Evolutionary conservation across 129 eudicot genomes (phyloP), one percentile per base, ranked within the genome.

Genomic region (Flaveria sonorensis): DNA sequence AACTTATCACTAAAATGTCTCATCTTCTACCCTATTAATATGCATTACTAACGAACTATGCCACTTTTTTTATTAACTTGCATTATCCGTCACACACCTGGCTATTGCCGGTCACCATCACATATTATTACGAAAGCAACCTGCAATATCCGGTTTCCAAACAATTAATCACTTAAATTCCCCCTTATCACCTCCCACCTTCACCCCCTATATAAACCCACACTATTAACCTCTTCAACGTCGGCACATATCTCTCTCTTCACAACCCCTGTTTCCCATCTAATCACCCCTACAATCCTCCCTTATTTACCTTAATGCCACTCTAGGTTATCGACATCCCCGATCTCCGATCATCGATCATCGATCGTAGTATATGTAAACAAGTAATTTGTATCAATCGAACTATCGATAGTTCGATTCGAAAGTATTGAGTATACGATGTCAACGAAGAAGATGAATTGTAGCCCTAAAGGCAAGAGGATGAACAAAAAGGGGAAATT

Each of bases 401-500:
- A 39, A 77, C 40, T 30, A 30, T 30, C 4, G 36, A 4, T 3
- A 28, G 39, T 4, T 32, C 39, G 39, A 32, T 36, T 5, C 40
- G 40, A 6, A 6, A 36, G 39, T 4, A 36, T 36, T 5, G 21
- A 6, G 19, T 40, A n/a, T 39, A n/a, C 51, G 66, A 91, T 92
- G 91, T 84, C 96, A 45, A 74, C 80, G 60, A 81, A 86, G 72
- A 92, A 83, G 81, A 59, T 36, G 7, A 36, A 36, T 36, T 36
- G 15, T 40, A 66, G 80, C 32, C 83, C 87, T 53, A 81, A 68
- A 62, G 81, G 57, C 24, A 87, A 56, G 30, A 83, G 81, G 71
- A 87, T 76, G 86, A 87, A 75, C 67, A 74, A 72, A 78, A 89
- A 82, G 85, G 90, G 80, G 24, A 80, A 72, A 30, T 63, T 86